Conservation (phyloP, 192 early-diverging fungal species). For the Polychytrium aggregatum region DNA sequence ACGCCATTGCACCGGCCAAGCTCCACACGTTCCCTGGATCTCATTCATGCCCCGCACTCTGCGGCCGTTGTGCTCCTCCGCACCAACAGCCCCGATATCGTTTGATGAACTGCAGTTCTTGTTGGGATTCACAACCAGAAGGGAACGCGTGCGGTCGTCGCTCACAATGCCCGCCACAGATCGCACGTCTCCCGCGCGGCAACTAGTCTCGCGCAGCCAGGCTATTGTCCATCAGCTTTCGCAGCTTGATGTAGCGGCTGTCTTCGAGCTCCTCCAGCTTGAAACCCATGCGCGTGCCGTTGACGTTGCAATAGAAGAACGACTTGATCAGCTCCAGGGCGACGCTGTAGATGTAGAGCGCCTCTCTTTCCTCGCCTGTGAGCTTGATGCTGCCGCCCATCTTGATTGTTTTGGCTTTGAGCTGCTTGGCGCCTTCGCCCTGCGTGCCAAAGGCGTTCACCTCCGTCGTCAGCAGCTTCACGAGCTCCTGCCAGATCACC, state of each 20-base stretch:
- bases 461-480: conserved; percentile 1
- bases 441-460: background rate
- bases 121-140: no score
- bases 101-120: no score
- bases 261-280: conserved; percentile 11
- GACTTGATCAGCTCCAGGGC: conserved; percentile 20
- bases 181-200: no score
- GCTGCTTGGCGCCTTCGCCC: background rate
- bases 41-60: no score
- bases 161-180: no score
- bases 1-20: no score
- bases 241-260: conserved; percentile 4
- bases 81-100: no score
- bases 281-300: conserved; percentile 13
- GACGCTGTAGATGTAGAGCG: conserved; percentile 5
- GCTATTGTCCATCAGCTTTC: no score
- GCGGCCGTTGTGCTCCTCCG: no score
- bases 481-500: conserved; percentile 10
- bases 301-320: conserved; percentile 21
- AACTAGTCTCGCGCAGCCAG: no score
- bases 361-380: conserved; percentile 4
- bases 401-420: background rate
- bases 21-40: no score
- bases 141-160: no score
- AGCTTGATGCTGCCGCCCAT: background rate